Percentiles rank a stretch among this genome's conserved stretches.
Conservation (phyloP, 345 rosid species). For the Tarenaya hassleriana region DNA sequence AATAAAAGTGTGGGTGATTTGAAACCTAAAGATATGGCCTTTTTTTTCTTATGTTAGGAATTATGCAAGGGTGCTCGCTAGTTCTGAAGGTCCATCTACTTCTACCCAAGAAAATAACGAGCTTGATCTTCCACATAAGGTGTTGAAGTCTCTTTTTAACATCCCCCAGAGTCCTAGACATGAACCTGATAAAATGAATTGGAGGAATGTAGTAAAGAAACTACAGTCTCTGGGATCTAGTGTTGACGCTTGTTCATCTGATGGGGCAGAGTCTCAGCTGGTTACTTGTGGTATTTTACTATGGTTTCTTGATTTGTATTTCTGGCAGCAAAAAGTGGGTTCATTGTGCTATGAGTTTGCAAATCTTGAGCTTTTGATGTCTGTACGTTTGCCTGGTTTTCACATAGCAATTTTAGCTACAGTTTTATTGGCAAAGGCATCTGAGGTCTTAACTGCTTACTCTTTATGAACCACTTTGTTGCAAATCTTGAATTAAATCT, state of each 20-base stretch:
- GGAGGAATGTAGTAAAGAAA: slow-evolving; percentile 83
- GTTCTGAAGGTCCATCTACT: slow-evolving; percentile 36
- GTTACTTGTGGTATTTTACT: slow-evolving; percentile 35
- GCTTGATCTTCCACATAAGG: slow-evolving; percentile 62
- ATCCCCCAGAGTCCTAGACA: slow-evolving; percentile 50
- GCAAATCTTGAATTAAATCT: slow-evolving; percentile 4
- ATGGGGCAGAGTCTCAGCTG: slow-evolving; percentile 35
- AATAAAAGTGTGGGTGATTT: slow-evolving; percentile 2
- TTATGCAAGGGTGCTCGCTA: slow-evolving; percentile 38
- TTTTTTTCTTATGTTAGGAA: slow-evolving; percentile 36
- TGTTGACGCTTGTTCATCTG: slow-evolving; percentile 39
- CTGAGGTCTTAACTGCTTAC: slow-evolving; percentile 19
- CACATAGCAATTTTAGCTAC: slow-evolving; percentile 22
- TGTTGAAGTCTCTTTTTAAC: slow-evolving; percentile 78
- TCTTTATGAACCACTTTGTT: too few species aligned
- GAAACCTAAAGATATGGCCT: not conserved
- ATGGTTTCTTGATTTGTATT: slow-evolving; percentile 5
- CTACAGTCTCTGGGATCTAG: slow-evolving; percentile 57
- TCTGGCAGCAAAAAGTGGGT: slow-evolving; percentile 17
- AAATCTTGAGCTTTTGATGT: slow-evolving; percentile 17
- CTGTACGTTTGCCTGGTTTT: slow-evolving; percentile 21
- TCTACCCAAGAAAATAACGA: slow-evolving; percentile 32
- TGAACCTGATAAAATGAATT: slow-evolving; percentile 69
- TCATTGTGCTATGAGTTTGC: slow-evolving; percentile 23
- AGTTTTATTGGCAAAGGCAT: slow-evolving; percentile 29